Conservation (phyloP, 441 rosid species). For the Erodium trifolium region DNA sequence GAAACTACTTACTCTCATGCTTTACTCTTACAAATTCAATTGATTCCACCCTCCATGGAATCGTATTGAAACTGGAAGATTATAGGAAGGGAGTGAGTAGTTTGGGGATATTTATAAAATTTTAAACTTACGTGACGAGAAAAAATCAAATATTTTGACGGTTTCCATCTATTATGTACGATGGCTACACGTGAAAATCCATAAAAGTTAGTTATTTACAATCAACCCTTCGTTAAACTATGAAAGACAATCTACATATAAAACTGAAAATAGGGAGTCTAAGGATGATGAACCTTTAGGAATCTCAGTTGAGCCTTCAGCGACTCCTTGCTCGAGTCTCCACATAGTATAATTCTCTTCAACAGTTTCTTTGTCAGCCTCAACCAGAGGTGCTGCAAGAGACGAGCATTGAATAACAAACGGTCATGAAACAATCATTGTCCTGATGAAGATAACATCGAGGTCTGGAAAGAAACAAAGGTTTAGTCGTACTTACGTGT, state of each 20-base stretch:
- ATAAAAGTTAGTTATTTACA: too few species aligned
- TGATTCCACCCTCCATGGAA: too few species aligned
- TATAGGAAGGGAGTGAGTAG: too few species aligned
- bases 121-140: too few species aligned
- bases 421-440: background rate
- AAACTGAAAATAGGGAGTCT: background rate
- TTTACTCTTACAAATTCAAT: too few species aligned
- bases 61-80: too few species aligned
- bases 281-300: constrained; percentile 51
- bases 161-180: too few species aligned
- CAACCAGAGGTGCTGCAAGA: constrained; percentile 73
- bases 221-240: background rate
- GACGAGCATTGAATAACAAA: background rate
- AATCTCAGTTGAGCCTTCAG: constrained; percentile 86
- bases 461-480: constrained; percentile 11
- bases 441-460: background rate
- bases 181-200: too few species aligned
- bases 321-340: constrained; percentile 84
- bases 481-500: constrained; percentile 40
- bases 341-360: constrained; percentile 56
- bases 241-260: background rate
- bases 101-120: too few species aligned
- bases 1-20: too few species aligned
- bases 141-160: too few species aligned
- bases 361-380: constrained; percentile 67